Evolutionary conservation across 192 early-diverging fungal genomes (phyloP).

Genomic region (Umbelopsis sp.): DNA sequence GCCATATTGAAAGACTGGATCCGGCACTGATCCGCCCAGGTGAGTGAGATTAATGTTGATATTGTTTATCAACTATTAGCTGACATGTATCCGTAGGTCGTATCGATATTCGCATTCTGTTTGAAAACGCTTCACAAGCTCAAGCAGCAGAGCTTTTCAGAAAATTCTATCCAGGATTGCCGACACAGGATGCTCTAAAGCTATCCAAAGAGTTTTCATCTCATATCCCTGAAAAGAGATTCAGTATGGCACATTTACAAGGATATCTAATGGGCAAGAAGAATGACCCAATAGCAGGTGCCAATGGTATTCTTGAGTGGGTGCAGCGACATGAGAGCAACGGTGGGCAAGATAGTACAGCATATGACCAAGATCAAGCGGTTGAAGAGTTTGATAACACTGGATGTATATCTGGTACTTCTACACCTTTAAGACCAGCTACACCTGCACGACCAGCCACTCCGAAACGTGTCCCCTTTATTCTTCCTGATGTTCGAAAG

Average conservation of each 20-base stretch:
- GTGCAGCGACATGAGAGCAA: constrained; percentile 21
- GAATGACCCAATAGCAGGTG: constrained; percentile 42
- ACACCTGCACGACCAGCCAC: background rate
- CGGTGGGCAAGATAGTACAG: background rate
- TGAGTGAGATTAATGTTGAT: background rate
- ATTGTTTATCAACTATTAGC: too few relatives aligned
- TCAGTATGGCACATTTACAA: constrained; percentile 54
- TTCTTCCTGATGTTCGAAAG: too few relatives aligned
- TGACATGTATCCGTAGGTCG: constrained; percentile 40
- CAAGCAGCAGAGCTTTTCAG: constrained; percentile 70
- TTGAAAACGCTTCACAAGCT: constrained; percentile 59
- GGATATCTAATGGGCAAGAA: constrained; percentile 58
- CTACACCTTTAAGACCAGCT: background rate
- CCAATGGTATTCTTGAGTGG: constrained; percentile 40
- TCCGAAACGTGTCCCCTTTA: background rate
- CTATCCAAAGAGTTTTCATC: constrained; percentile 43
- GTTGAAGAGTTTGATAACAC: constrained; percentile 5
- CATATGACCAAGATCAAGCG: background rate
- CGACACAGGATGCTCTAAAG: constrained; percentile 14
- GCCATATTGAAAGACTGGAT: constrained; percentile 70
- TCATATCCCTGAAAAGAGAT: constrained; percentile 45
- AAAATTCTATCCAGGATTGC: constrained; percentile 60
- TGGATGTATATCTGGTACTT: background rate
- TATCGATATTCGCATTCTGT: constrained; percentile 60
- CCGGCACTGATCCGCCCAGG: constrained; percentile 73